A percentile compares a stretch with the other conserved stretches of the same genome.
phyloP scores from a whole-genome alignment of 2,329 filamentous ascomycete genomes.

The Coniosporium tulheliwenetii region DNA sequence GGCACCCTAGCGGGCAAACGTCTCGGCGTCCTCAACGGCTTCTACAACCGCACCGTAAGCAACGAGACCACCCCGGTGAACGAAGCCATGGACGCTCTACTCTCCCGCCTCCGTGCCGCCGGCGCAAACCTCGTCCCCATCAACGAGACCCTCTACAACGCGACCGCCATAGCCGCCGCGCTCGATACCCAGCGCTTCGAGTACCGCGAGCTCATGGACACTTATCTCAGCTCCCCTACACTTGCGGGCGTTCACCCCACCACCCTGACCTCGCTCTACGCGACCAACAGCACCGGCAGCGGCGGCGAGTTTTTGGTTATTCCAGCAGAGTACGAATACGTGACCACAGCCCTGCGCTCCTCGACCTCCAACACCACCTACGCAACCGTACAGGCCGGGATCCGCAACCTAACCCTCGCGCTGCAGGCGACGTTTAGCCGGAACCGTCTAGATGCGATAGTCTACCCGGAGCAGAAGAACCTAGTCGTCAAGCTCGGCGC shows the following conservation, averaged over 20 bases:
- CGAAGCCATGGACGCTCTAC: constrained; percentile 30
- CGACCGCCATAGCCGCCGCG: constrained; percentile 27
- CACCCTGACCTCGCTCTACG: constrained; percentile 35
- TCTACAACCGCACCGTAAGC: constrained; percentile 38
- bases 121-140: constrained; percentile 38
- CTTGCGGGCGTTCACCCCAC: constrained; percentile 27
- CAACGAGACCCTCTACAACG: constrained; percentile 33
- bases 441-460: constrained; percentile 38
- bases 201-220: constrained; percentile 38
- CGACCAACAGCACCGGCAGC: constrained; percentile 10
- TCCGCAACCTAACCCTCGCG: constrained; percentile 35
- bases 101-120: constrained; percentile 27
- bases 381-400: constrained; percentile 26
- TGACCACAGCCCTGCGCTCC: constrained; percentile 33
- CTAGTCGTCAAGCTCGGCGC: constrained; percentile 43
- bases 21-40: constrained; percentile 37
- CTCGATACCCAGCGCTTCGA: constrained; percentile 48
- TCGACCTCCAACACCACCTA: constrained; percentile 39
- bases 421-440: constrained; percentile 34
- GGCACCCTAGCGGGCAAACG: constrained; percentile 23
- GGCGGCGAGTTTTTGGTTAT: constrained; percentile 41
- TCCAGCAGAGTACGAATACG: constrained; percentile 39
- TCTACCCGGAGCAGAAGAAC: constrained; percentile 51
- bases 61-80: constrained; percentile 44
- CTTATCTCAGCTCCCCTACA: constrained; percentile 34